Percentiles rank a stretch among this genome's conserved stretches.
These are phyloP conservation scores for Rhodocollybia butyracea DNA, from an alignment of 768 basidiomycete genomes.

Conservation along the genomic window DNA sequence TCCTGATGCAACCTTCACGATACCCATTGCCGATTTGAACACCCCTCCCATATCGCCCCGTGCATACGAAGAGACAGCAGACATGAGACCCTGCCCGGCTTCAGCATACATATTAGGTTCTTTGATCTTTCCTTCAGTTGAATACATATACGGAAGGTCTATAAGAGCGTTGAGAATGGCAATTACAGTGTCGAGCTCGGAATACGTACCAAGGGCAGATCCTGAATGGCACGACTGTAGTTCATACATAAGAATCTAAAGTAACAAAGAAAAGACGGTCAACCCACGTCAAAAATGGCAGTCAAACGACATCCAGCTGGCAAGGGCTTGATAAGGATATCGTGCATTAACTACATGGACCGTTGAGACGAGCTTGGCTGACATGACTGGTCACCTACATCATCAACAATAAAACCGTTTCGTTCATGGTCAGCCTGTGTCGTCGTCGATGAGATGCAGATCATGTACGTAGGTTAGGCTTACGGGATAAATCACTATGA, in stretches of 20 bases:
- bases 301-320: constrained; percentile 90
- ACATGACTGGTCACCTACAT: constrained; percentile 50
- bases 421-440: constrained; percentile 44
- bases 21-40: constrained; percentile 65
- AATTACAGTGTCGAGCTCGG: neutral
- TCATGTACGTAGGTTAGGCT: constrained; percentile 33
- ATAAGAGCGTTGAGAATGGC: neutral
- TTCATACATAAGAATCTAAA: constrained; percentile 2
- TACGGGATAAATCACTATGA: constrained; percentile 81
- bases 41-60: constrained; percentile 79
- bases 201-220: constrained; percentile 65
- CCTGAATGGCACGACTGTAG: constrained; percentile 88
- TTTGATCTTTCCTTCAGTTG: constrained; percentile 93
- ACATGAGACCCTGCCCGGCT: constrained; percentile 84
- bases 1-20: constrained; percentile 76
- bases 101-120: constrained; percentile 88
- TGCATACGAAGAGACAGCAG: constrained; percentile 73
- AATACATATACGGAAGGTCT: constrained; percentile 83
- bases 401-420: constrained; percentile 83
- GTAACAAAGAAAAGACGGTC: neutral
- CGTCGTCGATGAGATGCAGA: neutral
- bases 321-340: constrained; percentile 74
- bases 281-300: constrained; percentile 69
- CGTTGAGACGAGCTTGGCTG: constrained; percentile 3
- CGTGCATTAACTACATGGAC: constrained; percentile 58